Evolutionary conservation across 2,329 filamentous ascomycete species (phyloP), one percentile per base, ranked within the genome.

Genomic region (Colletotrichum incanum): DNA sequence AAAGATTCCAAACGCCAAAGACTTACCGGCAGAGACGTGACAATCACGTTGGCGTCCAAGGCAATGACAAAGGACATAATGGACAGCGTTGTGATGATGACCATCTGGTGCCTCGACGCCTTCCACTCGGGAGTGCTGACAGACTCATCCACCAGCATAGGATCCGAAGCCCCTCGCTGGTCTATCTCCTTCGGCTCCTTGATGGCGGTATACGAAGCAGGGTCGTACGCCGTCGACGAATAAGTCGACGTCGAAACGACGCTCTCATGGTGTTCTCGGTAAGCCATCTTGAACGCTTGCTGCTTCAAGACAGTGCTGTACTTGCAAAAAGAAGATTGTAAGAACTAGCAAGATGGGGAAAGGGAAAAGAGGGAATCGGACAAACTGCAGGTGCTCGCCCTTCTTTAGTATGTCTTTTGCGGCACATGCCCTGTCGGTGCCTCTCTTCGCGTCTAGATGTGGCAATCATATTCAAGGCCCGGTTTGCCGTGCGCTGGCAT

Each of bases 31-130:
- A 73, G 7, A 18, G 72, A 73, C 41, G 72, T 73, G 9, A 72
- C 69, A 34, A 73, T 73, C 11, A 72, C 68, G 26, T 71, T 73
- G 20, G 72, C 72, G 23, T 73, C 72, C 45, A 73, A 23, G 8
- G 72, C 68, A 50, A 73, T 73, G 41, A 72, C 68, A 45, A 73
- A 71, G 20, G 72, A 73, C 64, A 73, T 72, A 45, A 72, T 72
- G 54, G 72, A 73, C 20, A 73, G 20, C 16, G 72, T 73, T 23
- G 67, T 49, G 49, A 73, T 72, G 58, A 72, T 73, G 16, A 72
- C 55, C 69, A 72, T 67, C 45, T 72, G 67, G 41, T 72, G 72
- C 64, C 54, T 73, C 39, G 72, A 72, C 3, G 72, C 55, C 47
- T 64, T 73, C 72, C 72, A 73, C 54, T 72, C 58, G 39, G 58